Conservation (phyloP, 106 monocot genomes). For the Dioscorea zingiberensis region DNA sequence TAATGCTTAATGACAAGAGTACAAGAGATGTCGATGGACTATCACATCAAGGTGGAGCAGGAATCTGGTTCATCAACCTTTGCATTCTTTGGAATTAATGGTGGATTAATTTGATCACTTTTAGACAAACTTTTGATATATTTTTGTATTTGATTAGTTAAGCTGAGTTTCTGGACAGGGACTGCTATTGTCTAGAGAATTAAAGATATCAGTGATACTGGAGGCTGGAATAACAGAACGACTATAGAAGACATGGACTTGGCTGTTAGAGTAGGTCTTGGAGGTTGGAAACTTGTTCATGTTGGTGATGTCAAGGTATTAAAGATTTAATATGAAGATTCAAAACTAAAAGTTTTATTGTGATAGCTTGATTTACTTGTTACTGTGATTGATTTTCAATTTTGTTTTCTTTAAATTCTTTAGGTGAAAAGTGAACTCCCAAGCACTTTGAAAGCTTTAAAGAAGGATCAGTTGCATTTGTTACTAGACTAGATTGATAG, state of each 20-base stretch:
- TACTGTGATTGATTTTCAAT: slow-evolving; percentile 2
- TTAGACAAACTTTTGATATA: neutral
- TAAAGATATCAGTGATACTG: slow-evolving; percentile 26
- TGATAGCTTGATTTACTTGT: slow-evolving; percentile 6
- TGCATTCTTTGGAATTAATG: slow-evolving; percentile 77
- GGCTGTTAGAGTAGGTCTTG: slow-evolving; percentile 31
- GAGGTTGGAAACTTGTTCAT: slow-evolving; percentile 45
- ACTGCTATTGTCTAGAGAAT: slow-evolving; percentile 50
- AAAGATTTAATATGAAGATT: too few relatives aligned
- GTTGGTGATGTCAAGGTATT: slow-evolving; percentile 36
- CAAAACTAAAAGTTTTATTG: neutral
- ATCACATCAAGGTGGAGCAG: slow-evolving; percentile 88
- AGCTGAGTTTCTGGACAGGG: slow-evolving; percentile 1
- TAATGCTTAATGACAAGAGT: slow-evolving; percentile 85
- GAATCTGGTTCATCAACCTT: slow-evolving; percentile 56
- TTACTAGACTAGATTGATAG: too few relatives aligned
- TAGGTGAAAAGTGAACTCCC: slow-evolving; percentile 59
- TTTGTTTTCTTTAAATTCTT: slow-evolving; percentile 15
- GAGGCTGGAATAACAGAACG: slow-evolving; percentile 45
- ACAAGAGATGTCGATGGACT: slow-evolving; percentile 83
- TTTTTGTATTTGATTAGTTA: neutral
- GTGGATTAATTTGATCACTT: slow-evolving; percentile 10
- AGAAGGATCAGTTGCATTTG: too few relatives aligned
- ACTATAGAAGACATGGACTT: slow-evolving; percentile 57
- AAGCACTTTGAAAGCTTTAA: slow-evolving; percentile 54